Percentiles rank a stretch among this genome's conserved stretches.
phyloP scores from a whole-genome alignment of 306 rosid species.

The Fragaria nilgerrensis region DNA sequence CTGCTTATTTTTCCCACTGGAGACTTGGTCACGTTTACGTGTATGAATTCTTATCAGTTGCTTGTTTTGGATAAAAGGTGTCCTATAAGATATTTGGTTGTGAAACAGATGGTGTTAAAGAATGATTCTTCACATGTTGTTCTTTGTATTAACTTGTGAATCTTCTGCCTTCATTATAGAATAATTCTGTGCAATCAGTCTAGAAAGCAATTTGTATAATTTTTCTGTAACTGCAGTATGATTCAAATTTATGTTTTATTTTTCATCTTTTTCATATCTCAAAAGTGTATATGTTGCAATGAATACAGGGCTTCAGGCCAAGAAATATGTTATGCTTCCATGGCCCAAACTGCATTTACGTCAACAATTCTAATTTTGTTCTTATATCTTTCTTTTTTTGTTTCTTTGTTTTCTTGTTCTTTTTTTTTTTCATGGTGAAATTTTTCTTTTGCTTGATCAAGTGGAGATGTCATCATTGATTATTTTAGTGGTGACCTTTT shows the following conservation, averaged over 20 bases:
- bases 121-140: not conserved
- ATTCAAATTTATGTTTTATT: no score
- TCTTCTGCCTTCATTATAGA: not conserved
- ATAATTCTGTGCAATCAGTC: not conserved
- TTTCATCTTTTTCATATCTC: not conserved
- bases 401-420: not conserved
- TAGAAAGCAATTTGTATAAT: not conserved
- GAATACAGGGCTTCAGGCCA: not conserved
- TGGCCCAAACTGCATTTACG: not conserved
- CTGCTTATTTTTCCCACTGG: constrained; percentile 80
- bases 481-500: not conserved
- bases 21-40: constrained; percentile 62
- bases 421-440: not conserved
- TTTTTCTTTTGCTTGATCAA: not conserved
- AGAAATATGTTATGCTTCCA: not conserved
- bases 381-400: not conserved
- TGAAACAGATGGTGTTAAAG: not conserved
- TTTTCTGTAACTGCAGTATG: not conserved
- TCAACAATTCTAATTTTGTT: not conserved
- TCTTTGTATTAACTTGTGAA: not conserved
- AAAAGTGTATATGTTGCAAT: not conserved
- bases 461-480: not conserved
- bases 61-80: constrained; percentile 7
- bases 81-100: not conserved
- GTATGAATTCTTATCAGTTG: constrained; percentile 39